Evolutionary conservation across 805 yeast species (phyloP), one percentile per base, ranked within the genome.

Genomic region (Tetrapisispora namnaoensis): DNA sequence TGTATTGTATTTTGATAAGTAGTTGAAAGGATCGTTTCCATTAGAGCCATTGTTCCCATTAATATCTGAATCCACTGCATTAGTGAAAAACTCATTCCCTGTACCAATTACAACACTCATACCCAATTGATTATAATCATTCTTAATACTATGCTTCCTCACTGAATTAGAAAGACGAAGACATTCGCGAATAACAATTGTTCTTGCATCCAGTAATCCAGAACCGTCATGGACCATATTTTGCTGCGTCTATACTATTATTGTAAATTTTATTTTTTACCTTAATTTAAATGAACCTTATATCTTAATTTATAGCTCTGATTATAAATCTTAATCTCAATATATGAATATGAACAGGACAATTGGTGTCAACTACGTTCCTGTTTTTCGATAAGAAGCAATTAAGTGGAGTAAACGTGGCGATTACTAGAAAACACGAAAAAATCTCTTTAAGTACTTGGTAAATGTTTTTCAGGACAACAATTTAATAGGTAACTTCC

Each of bases 151-250:
- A 53, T 86, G 75, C 61, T 88, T 89, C 48, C 97, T 75, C 95
- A 93, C 88, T 21, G 93, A 89, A 18, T 95, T 82, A 18, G 91
- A 79, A 46, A 93, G 77, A 49, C 82, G 75, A 60, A 87, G 84
- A 65, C 96, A 88, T 70, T 93, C 98, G 61, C 86, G 85, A 52
- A 88, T 81, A 55, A 88, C 84, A 56, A 91, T 79, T 1, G 95
- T 84, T 49, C 83, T 76, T 14, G 95, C 86, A 65, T 86, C 90
- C 46, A 86, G 74, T 8, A 91, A 70, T 36, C 17, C 32, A 5
- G 18, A 5, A 8, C 2, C 16, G 3, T 20, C 8, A n/a, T 21
- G 10, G 10, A 27, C 46, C 42, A 37, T 40, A 8, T 16, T 27
- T 27, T 3, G 6, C 37, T 24, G 16, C 7, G 16, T 38, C 13